Evolutionary conservation across 495 filamentous ascomycete genomes (phyloP), one percentile per base, ranked within the genome.

Genomic region (Cairneyella variabilis): DNA sequence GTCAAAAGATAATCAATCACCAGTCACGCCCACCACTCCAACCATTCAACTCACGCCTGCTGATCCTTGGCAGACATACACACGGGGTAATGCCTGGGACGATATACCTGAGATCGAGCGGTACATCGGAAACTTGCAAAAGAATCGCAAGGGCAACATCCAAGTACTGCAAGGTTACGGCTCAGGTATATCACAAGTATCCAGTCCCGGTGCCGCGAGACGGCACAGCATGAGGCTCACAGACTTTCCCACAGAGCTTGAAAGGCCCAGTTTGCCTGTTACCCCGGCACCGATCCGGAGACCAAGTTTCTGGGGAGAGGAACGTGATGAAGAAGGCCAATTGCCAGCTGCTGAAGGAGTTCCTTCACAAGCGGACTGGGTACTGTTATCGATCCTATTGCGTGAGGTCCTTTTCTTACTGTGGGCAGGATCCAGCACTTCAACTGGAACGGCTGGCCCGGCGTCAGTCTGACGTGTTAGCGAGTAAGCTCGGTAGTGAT

Each of bases 241-340:
- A 22, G 89, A 95, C 69, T 96, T 96, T 70, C 91, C 91, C 2
- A 86, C 79, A 57, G 88, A 85, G 65, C 67, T 79, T 54, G 91
- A 96, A 66, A 79, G 91, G 16, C 91, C 91, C 37, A 91, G 87
- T 60, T 76, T 96, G n/a, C 90, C 91, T 16, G 90, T 96, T 22
- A 96, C 91, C 11, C 91, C 91, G 2, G 88, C 88, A 1, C 89
- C 90, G 3, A 78, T 89, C 53, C 74, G 81, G 25, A 70, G 81
- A 56, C 69, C 74, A 39, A 71, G 64, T 30, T 75, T 78, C 54
- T 82, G 73, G 71, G 72, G 71, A 40, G 67, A 72, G 23, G 78
- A 77, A 37, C 70, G 73, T 53, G 74, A 83, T 41, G 75, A 68
- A 17, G 67, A 75, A 41, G 78, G 73, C 50, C 73, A 77, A 54